Evolutionary conservation across 768 basidiomycete species (phyloP), one percentile per base, ranked within the genome.

Genomic region (Erythrobasidium yunnanense): DNA sequence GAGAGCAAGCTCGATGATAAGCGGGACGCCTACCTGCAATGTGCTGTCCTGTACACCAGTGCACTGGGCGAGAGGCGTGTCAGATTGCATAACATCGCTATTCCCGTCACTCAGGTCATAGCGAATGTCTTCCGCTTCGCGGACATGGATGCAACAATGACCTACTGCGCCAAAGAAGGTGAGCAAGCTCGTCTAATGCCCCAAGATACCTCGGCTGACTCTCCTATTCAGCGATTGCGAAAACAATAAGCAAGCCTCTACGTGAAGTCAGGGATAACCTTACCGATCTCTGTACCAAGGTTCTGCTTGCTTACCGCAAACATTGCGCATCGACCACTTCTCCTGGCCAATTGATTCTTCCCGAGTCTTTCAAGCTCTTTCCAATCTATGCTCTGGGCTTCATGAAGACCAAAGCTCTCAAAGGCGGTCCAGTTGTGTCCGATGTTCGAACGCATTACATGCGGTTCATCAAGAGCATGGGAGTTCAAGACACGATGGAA

Each of bases 351-450:
- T 77, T 99, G 68, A 87, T 99, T 68, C 83, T 99, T 25, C 95
- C 95, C 4, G 95, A 97, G 77, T 85, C 87, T 0, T 91, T 90
- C 80, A 85, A 86, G 72, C 81, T 86, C 0, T 81, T 97, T 46
- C 89, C 91, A 0, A 79, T 90, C 18, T 91, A 85, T 74, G 82
- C 83, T 2, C 79, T 96, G 1, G 84, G 84, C 11, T 82, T 96
- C 33, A 80, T 87, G 50, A 99, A 99, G 78, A 83, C 83, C 56
- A 93, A 95, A 75, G 85, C 90, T 20, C 77, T 99, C n/a, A 93
- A 95, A 85, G 90, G 93, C 84, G 84, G 87, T 17, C 85, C 83
- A 71, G 91, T 99, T 53, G 85, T 87, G 4, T 86, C 90, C n/a
- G 95, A 97, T 72, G 90, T 92, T 11, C 86, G 95, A 55, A 89